Conservation (phyloP, 148 eudicot species). For the Persicaria tinctoria region DNA sequence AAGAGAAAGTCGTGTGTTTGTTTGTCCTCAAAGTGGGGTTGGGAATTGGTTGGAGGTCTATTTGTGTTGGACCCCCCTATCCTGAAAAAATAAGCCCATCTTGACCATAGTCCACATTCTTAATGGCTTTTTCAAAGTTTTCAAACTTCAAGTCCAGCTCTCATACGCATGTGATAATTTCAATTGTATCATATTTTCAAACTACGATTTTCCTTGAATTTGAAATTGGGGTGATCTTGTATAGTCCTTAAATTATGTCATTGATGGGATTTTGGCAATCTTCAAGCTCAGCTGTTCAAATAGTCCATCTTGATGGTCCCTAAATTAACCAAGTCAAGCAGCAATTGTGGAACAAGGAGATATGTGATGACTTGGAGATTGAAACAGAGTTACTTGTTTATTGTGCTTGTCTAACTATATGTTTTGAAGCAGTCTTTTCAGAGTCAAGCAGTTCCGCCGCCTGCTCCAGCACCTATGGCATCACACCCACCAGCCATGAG, state of each 20-base stretch:
- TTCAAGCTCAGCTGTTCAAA: not conserved
- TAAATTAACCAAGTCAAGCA: not conserved
- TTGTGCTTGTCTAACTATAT: not conserved
- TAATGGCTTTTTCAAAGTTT: not conserved
- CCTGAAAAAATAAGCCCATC: conserved; percentile 2
- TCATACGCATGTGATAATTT: not conserved
- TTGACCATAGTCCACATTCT: conserved; percentile 10
- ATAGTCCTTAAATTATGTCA: not conserved
- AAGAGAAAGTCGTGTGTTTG: not conserved
- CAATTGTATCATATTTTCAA: not conserved
- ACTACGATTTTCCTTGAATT: not conserved
- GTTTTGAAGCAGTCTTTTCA: conserved; percentile 28
- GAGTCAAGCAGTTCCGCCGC: conserved; percentile 25
- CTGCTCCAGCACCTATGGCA: conserved; percentile 20
- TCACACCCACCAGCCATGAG: conserved; percentile 40
- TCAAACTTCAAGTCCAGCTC: not conserved
- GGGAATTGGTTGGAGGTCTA: conserved; percentile 3
- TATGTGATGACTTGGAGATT: not conserved
- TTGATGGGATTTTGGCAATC: not conserved
- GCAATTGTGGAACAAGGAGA: not conserved
- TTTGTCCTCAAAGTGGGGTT: conserved; percentile 3
- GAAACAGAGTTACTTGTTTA: not conserved
- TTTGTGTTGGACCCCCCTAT: conserved; percentile 6
- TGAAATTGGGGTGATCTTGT: not conserved
- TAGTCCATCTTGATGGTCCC: not conserved